These are phyloP conservation scores for Sphagnum fallax DNA, from an alignment of 228 moss, liverwort and hornwort genomes.

Conservation along the genomic window DNA sequence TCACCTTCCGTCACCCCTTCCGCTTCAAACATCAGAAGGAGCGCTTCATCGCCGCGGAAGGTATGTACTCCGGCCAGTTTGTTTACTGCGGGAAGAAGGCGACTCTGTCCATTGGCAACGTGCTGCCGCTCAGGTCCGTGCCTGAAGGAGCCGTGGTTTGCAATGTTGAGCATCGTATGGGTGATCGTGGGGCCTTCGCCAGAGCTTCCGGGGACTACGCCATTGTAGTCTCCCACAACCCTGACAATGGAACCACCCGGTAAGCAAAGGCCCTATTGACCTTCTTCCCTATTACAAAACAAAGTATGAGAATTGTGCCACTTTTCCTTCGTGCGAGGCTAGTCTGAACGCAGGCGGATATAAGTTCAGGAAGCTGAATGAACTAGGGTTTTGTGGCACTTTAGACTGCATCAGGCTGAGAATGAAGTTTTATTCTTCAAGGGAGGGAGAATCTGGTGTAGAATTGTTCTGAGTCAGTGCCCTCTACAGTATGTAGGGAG, in stretches of 20 bases:
- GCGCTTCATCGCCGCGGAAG: constrained; percentile 74
- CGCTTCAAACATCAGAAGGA: constrained; percentile 89
- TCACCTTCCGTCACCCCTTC: constrained; percentile 69
- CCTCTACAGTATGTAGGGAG: no score
- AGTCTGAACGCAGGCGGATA: no score
- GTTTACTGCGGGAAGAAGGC: constrained; percentile 97
- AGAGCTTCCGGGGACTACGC: constrained; percentile 39
- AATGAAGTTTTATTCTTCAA: no score
- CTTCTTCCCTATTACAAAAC: background rate
- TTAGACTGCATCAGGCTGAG: no score
- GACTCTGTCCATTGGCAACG: constrained; percentile 69
- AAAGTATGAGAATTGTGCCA: no score
- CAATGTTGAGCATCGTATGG: constrained; percentile 70
- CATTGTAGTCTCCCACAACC: constrained; percentile 46
- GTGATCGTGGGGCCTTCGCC: constrained; percentile 48
- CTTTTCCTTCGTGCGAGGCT: no score
- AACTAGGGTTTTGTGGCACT: no score
- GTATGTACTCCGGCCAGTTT: constrained; percentile 77
- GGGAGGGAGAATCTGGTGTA: no score
- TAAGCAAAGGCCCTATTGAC: constrained; percentile 15
- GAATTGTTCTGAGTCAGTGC: no score
- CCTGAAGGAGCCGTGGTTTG: constrained; percentile 78
- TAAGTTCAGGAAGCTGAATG: no score
- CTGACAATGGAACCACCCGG: constrained; percentile 45
- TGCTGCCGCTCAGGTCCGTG: constrained; percentile 66